Base-by-base conservation (phyloP, 169 alveolate species). In the Sarcocystis neurona region DNA sequence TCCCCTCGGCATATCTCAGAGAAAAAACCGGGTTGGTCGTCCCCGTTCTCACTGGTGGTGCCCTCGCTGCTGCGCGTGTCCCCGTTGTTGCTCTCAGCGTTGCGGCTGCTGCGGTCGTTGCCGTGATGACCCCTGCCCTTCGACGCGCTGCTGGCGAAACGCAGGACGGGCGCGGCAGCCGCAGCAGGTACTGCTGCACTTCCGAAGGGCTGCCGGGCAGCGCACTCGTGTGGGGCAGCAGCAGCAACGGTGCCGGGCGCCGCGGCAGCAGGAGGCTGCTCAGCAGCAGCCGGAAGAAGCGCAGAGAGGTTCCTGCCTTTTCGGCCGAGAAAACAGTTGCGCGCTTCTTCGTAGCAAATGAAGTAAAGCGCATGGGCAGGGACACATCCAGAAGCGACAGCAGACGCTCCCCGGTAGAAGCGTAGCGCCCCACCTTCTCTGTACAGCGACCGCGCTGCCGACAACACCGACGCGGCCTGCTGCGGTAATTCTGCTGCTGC, bases 331-430 rank as follows among this genome's bases (percentile, higher is more conserved):
- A 37, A 92, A 89, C 39, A 15, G 68, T 68, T 78, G 86, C 89
- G 89, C 34, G 46, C n/a, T 23, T 37, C 10, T 85, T 98, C 99
- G 84, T 98, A 98, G 15, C 94, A 94, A 27, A 97, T 89, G 90
- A 98, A 98, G 93, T 95, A 96, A 27, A 97, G 87, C 47, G 99
- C 99, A 90, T 98, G 99, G n/a, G 99, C 99, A 2, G 99, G 99
- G 88, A 98, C 93, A 90, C 99, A 97, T 6, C 99, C 99, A 47
- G 95, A 90, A n/a, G 98, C 97, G 44, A 97, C 98, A 20, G 97
- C 99, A 32, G 96, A 92, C 70, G 95, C 97, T 47, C 99, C 99
- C 82, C 97, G 95, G 92, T 95, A 89, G 46, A 89, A 47, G 8
- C 92, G 46, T 44, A 68, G 46, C 0, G 74, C 20, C 32, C 92